phyloP scores from a whole-genome alignment of 495 filamentous ascomycete species.

The Hypoxylon fuscum region DNA sequence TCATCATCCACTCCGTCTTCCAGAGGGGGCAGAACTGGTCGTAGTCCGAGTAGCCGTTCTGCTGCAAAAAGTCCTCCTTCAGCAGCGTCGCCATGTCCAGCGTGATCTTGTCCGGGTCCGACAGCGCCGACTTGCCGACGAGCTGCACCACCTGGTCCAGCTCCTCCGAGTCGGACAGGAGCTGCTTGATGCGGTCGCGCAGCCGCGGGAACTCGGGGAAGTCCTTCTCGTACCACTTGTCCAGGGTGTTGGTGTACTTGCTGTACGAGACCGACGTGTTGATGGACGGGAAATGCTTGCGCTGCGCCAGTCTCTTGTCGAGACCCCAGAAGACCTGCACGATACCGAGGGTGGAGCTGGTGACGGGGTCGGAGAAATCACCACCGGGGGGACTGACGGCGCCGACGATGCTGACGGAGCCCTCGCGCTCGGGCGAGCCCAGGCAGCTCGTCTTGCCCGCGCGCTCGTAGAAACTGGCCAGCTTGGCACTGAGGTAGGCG shows the following conservation, averaged over 20 bases:
- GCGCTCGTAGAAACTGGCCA: slow-evolving; percentile 99
- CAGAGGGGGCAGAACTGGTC: slow-evolving; percentile 99
- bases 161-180: slow-evolving; percentile 94
- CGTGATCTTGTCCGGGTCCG: slow-evolving; percentile 98
- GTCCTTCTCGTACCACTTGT: slow-evolving; percentile 92
- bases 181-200: slow-evolving; percentile 89
- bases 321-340: slow-evolving; percentile 99
- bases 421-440: slow-evolving; percentile 85
- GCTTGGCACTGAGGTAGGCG: slow-evolving; percentile 94
- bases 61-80: slow-evolving; percentile 99
- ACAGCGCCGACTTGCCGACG: slow-evolving; percentile 95
- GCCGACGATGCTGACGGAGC: slow-evolving; percentile 96
- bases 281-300: slow-evolving; percentile 99
- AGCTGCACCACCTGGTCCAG: slow-evolving; percentile 98
- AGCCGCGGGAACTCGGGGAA: slow-evolving; percentile 93
- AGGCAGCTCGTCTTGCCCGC: slow-evolving; percentile 86
- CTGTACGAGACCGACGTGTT: slow-evolving; percentile 96
- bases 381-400: slow-evolving; percentile 97
- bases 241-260: slow-evolving; percentile 90
- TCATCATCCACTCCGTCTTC: slow-evolving; percentile 99
- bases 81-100: slow-evolving; percentile 89
- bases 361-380: slow-evolving; percentile 99
- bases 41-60: slow-evolving; percentile 99
- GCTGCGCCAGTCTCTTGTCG: slow-evolving; percentile 98
- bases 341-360: slow-evolving; percentile 91